Evolutionary conservation across 805 yeast genomes (phyloP), one percentile per base, ranked within the genome.

Genomic region (Metschnikowia continentalis): DNA sequence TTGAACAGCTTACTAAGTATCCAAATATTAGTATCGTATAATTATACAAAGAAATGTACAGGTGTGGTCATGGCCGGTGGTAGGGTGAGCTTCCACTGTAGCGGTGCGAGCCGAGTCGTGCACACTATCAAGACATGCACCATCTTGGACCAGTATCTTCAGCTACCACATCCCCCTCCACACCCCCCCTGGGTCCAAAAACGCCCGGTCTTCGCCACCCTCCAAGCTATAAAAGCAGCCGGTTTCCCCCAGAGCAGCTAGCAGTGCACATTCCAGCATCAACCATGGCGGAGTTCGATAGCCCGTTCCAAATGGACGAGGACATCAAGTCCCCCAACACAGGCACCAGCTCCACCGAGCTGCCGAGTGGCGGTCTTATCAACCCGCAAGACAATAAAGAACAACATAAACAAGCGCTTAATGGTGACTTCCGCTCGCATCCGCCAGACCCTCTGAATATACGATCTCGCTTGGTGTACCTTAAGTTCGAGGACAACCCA

Each of bases 301-400:
- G 65, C 52, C 77, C 78, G 56, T 74, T 74, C 51, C 75, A 69
- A 50, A 74, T 74, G 78, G 78, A 74, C 57, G 78, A 74, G 50
- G 78, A 73, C 43, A 52, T 69, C 42, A 58, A 52, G 19, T 17
- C 37, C 5, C 37, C 52, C n/a, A 26, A 15, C 35, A 26, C 22
- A 40, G 41, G 32, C 10, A 13, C 15, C 7, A 39, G 42, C 32
- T 8, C 42, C 42, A 23, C 22, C 13, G 42, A 42, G 38, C 46
- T 42, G 37, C 44, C 30, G 35, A 33, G 19, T 20, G 40, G 42
- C 10, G 13, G 50, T 38, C 30, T 23, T 22, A 10, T 40, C 20
- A 23, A 6, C 42, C 15, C n/a, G 19, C 19, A 47, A 26, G 37
- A 41, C 26, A 47, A 13, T 20, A 39, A 42, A 22, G 6, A 37